Base-by-base conservation (phyloP, 768 basidiomycete species). In the Collybiopsis luxurians region DNA sequence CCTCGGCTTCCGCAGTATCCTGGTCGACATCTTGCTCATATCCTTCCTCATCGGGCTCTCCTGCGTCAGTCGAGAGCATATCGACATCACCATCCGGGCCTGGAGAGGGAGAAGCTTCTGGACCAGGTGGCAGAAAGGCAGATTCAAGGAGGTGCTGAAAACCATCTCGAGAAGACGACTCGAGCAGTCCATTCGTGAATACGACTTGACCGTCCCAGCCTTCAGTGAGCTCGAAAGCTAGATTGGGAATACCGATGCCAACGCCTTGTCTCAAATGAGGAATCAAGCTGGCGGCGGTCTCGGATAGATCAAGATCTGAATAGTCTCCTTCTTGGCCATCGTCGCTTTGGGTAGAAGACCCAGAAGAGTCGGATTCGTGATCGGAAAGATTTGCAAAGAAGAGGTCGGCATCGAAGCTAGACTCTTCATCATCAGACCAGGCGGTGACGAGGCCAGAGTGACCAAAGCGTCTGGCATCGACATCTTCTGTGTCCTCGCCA, bases 311-410 rank as follows among this genome's bases (percentile, higher is more conserved):
- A 15, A 73, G 61, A 52, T 78, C 79, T 27, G 75, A 76, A 39
- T 72, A 74, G 60, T 81, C 79, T 56, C 72, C 73, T 30, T 76
- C 75, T 28, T 81, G 82, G 49, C 75, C 76, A 56, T 75, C 79
- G 26, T 65, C 30, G 70, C 65, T 47, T 38, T 66, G 66, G 40
- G 73, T 65, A 34, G 59, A 56, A 26, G 63, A 55, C 12, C 45
- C 54, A 2, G 53, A 55, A 5, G 40, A 43, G 12, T 19, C 15
- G 38, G 43, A 79, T 21, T 78, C 80, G 1, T 79, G 69, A 63
- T 83, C 89, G 36, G 84, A 83, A 40, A 92, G 80, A 65, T 90
- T 87, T 55, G 86, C 83, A 64, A 93, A 92, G 73, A 93, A 92
- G 0, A 92, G 69, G 59, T 92, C 90, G 10, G 91, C 91, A 62